Conservation (phyloP, 495 filamentous ascomycete genomes). For the Umbilicaria muhlenbergii region DNA sequence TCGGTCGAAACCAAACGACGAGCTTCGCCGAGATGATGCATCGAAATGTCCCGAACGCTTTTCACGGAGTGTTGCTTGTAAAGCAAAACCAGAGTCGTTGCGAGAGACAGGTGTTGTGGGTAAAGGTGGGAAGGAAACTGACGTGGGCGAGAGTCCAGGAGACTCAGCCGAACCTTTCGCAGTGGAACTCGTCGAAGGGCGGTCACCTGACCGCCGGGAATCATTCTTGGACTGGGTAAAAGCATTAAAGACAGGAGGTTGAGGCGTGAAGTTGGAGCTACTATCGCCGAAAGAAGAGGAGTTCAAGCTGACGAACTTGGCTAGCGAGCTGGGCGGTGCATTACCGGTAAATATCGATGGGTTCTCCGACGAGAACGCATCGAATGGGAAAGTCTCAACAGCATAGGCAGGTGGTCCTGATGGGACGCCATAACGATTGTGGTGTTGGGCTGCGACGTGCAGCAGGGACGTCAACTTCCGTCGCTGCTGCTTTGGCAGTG, state of each 20-base stretch:
- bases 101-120: conserved; percentile 64
- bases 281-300: conserved; percentile 68
- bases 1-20: conserved; percentile 72
- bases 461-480: conserved; percentile 78
- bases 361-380: conserved; percentile 79
- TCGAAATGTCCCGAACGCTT: conserved; percentile 95
- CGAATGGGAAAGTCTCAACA: conserved; percentile 77
- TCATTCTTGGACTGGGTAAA: conserved; percentile 67
- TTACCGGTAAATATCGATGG: conserved; percentile 57
- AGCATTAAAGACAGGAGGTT: conserved; percentile 67
- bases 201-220: conserved; percentile 43
- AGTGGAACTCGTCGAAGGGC: conserved; percentile 71
- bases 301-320: conserved; percentile 74
- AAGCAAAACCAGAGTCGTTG: conserved; percentile 75
- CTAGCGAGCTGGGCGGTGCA: conserved; percentile 52
- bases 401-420: conserved; percentile 87
- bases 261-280: conserved; percentile 34
- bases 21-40: conserved; percentile 66
- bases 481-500: conserved; percentile 76
- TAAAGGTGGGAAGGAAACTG: conserved; percentile 59
- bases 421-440: conserved; percentile 71
- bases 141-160: conserved; percentile 65
- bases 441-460: conserved; percentile 81
- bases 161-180: conserved; percentile 66
- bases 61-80: conserved; percentile 72